Percentiles rank a stretch among this genome's conserved stretches.
Evolutionary conservation across 2,329 filamentous ascomycete genomes (phyloP).

Genomic region (Phyllosticta citribraziliensis): DNA sequence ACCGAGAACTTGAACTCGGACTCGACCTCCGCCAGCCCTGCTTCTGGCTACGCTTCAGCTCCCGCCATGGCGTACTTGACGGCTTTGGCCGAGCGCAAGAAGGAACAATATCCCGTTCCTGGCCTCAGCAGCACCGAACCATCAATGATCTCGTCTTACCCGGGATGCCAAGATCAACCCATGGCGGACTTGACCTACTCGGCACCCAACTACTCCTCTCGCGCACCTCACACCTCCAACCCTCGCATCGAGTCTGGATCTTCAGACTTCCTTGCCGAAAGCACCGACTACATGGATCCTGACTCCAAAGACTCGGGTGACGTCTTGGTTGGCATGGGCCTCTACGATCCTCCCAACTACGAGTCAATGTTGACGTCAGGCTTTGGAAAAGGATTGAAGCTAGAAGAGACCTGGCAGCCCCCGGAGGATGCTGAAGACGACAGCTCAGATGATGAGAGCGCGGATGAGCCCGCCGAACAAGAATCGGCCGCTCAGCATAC

Average conservation of each 20-base stretch:
- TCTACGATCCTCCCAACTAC: constrained; percentile 65
- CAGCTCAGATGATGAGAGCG: constrained; percentile 38
- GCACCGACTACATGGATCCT: constrained; percentile 36
- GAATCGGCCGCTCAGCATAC: constrained; percentile 1
- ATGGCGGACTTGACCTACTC: background rate
- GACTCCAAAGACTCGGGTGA: constrained; percentile 51
- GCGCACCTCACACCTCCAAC: background rate
- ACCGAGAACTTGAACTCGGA: constrained; percentile 2
- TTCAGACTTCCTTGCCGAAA: constrained; percentile 39
- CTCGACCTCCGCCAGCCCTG: constrained; percentile 5
- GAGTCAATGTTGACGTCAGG: constrained; percentile 35
- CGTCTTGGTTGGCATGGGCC: constrained; percentile 70
- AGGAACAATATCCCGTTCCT: constrained; percentile 2
- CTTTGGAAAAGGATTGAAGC: constrained; percentile 62
- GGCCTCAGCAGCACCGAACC: background rate
- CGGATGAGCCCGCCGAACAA: constrained; percentile 18
- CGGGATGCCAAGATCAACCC: constrained; percentile 1
- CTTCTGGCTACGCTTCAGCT: constrained; percentile 8
- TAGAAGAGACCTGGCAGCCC: constrained; percentile 71
- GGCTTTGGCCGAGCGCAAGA: constrained; percentile 7
- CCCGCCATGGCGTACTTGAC: constrained; percentile 7
- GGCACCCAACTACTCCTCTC: background rate
- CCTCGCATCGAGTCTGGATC: constrained; percentile 12
- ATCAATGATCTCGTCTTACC: constrained; percentile 4
- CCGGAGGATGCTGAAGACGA: constrained; percentile 44